Evolutionary conservation across 495 filamentous ascomycete genomes (phyloP).

Genomic region (Podospora tetraspora): DNA sequence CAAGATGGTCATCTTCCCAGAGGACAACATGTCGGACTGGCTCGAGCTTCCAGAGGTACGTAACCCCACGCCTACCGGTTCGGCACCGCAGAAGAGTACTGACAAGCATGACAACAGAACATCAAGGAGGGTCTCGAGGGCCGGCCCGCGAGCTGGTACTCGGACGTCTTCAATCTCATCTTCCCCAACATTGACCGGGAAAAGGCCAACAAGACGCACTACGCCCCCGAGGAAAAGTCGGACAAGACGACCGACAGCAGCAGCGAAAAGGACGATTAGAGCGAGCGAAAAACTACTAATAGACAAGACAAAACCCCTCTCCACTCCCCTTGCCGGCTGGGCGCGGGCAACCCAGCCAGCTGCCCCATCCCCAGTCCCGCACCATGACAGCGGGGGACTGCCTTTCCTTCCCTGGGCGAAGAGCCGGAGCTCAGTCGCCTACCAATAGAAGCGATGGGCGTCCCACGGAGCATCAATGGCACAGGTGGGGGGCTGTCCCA

Average conservation of each 20-base stretch:
- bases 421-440: background rate
- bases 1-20: conserved; percentile 91
- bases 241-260: conserved; percentile 18
- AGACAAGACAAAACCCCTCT: background rate
- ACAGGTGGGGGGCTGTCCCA: background rate
- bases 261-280: conserved; percentile 34
- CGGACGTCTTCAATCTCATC: conserved; percentile 84
- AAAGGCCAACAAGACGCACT: conserved; percentile 62
- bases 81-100: conserved; percentile 22
- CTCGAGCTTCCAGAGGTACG: conserved; percentile 93
- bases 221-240: conserved; percentile 48
- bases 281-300: background rate
- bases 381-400: background rate
- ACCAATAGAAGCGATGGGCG: conserved; percentile 1
- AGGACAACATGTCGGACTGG: conserved; percentile 95
- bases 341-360: background rate
- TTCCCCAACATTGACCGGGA: conserved; percentile 77
- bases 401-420: background rate
- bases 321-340: background rate
- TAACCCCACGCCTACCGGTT: background rate
- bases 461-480: background rate
- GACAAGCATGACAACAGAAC: conserved; percentile 56
- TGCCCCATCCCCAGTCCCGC: background rate
- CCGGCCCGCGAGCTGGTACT: conserved; percentile 86
- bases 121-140: conserved; percentile 95